Evolutionary conservation across 2,329 filamentous ascomycete species (phyloP), one percentile per base, ranked within the genome.

Genomic region (Xylaria multiplex): DNA sequence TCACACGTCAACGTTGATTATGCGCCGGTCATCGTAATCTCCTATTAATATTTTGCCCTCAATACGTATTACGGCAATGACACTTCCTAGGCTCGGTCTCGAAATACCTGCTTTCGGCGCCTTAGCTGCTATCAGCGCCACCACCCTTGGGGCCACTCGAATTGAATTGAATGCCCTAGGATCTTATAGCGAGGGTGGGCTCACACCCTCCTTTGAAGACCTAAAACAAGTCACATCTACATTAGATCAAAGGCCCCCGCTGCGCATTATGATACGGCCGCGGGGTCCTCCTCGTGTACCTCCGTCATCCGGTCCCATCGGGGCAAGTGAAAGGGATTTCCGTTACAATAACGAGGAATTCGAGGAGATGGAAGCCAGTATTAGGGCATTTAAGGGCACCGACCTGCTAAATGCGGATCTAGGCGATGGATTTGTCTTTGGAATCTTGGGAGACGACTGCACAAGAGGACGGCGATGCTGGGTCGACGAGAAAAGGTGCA

Each of bases 361-460:
- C 5, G 69, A 72, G 5, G 40, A 50, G 14, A 88, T 88, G 86
- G 70, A 70, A 46, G 60, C 68, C 1, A 70, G 76, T 7, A 81
- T 88, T 9, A 53, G 16, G 0, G 66, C 52, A 0, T 81, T 86
- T 71, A 79, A 77, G 54, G 69, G 70, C 0, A 72, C 78, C 0
- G 78, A 79, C 0, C 64, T 80, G 3, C 72, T 88, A 59, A 70
- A 78, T 30, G 68, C 75, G 0, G 68, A 71, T 1, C 77, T 78
- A 14, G 84, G 84, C 3, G 86, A 88, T 67, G 85, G 84, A 1
- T 88, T 88, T 69, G 85, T 88, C 7, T 86, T 88, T 69, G 86
- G 86, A 4, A 75, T 84, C 2, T 67, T 88, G 13, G 49, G 62
- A 30, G 50, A 56, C 2, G 43, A 40, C 4, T 3, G 4, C 11